Base-by-base conservation (phyloP, 345 rosid species). In the Pugionium cornutum region DNA sequence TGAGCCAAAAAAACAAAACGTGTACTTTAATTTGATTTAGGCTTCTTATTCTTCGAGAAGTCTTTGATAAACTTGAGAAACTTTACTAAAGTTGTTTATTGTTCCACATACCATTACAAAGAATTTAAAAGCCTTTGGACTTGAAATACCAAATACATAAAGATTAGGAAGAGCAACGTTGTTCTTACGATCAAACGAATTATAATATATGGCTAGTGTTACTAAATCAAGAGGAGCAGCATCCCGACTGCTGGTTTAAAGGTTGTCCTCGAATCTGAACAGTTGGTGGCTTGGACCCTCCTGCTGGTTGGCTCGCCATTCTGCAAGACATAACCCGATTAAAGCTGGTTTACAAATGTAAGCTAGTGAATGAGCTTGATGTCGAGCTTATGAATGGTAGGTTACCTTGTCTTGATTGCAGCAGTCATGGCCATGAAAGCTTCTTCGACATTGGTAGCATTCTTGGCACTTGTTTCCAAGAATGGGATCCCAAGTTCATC, bases 261-360 rank as follows among this genome's bases (percentile, higher is more conserved):
- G 95, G 94, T 76, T 92, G 95, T 55, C 98, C 98, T 37, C 92
- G 84, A 44, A 92, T 87, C 82, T 89, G 91, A 68, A 92, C 98
- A 0, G 96, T 89, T 33, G 97, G 86, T 37, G 92, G 97, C 75
- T 91, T 84, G 2, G 92, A 83, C 26, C 80, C 82, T 62, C 69
- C 73, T 7, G 86, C 83, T 5, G 98, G 97, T 78, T 92, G 97
- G 77, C 91, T 89, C 5, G 96, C 98, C 98, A 92, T 89, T 89
- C 98, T 92, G 82, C 66, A 69, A 64, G 53, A 18, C 42, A 61
- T 29, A 45, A 32, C 28, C 10, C 8, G 28, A 18, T 40, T 53
- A 45, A 42, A 10, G 7, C 43, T 10, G 30, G 43, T 61, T 46
- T 42, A n/a, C 0, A 29, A 45, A n/a, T 18, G 10, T 42, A 18